phyloP scores from a whole-genome alignment of 164 flowering plant genomes.

The Dillenia turbinata region DNA sequence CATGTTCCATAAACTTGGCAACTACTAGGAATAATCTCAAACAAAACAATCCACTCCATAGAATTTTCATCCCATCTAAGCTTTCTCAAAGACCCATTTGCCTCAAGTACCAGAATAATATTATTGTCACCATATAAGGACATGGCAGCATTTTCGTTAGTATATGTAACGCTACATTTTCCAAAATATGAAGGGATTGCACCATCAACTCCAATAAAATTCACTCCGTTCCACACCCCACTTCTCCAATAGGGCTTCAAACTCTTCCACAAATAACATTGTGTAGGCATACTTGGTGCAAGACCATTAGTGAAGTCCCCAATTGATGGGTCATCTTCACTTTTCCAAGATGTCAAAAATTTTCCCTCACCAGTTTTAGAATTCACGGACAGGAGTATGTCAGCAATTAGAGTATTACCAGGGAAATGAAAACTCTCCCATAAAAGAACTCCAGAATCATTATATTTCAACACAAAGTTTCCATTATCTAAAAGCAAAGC shows the following conservation, averaged over 20 bases:
- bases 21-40: background rate
- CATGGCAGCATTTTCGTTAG: background rate
- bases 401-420: constrained; percentile 21
- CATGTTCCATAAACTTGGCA: constrained; percentile 28
- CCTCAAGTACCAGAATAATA: background rate
- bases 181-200: background rate
- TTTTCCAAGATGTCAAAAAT: constrained; percentile 32
- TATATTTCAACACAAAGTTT: constrained; percentile 13
- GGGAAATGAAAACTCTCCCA: constrained; percentile 44
- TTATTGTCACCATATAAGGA: background rate
- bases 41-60: background rate
- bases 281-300: constrained; percentile 8
- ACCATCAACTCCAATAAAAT: constrained; percentile 12
- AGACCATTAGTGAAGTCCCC: constrained; percentile 21
- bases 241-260: constrained; percentile 7
- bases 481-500: constrained; percentile 22
- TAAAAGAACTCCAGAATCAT: constrained; percentile 1
- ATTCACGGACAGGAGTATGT: constrained; percentile 21
- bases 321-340: constrained; percentile 22
- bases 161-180: background rate
- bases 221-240: constrained; percentile 21
- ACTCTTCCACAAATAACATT: constrained; percentile 14
- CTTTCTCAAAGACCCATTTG: background rate
- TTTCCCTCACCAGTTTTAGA: constrained; percentile 6
- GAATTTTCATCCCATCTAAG: background rate